Base-by-base conservation (phyloP, 495 filamentous ascomycete genomes). In the Neurospora intermedia region DNA sequence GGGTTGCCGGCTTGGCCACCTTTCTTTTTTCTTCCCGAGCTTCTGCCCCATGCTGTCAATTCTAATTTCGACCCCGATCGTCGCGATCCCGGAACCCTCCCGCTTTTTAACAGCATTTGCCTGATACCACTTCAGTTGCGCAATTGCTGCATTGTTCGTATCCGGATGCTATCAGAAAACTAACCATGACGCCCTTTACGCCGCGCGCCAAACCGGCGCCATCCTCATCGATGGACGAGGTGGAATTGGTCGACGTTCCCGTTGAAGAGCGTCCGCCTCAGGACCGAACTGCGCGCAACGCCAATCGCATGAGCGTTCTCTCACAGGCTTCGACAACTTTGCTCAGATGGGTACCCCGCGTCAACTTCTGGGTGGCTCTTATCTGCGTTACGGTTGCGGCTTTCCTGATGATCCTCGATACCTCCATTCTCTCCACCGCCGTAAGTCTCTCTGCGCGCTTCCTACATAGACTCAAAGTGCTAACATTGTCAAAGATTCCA, bases 341-440 rank as follows among this genome's bases (percentile, higher is more conserved):
- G 27, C 27, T 66, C 54, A 66, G 27, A 15, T 66, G 45, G 43
- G 9, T 38, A 38, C 31, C 70, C 15, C 73, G 75, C 9, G 13
- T 69, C 43, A 73, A 76, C 59, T 75, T 79, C 16, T 15, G 70
- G 1, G 42, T 59, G 3, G 54, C 78, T 4, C 10, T 74, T 35
- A 18, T 27, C 1, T 76, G 75, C 4, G 70, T 85, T 18, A 82
- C 80, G 0, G 35, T 85, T 10, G 82, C 81, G 20, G 75, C 77
- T 7, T 88, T 87, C 75, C 71, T 88, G 42, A 81, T 88, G 78
- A 72, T 88, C 46, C 74, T 89, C 6, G 87, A 88, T 73, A 77
- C 76, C 20, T 82, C 86, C 1, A 88, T 89, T 73, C 74, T 89
- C 54, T 74, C 81, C 8, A 87, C 87, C 1, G 86, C 87, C 27